phyloP scores from a whole-genome alignment of 2,329 filamentous ascomycete species.

The Fusarium neocosmosporiellum region DNA sequence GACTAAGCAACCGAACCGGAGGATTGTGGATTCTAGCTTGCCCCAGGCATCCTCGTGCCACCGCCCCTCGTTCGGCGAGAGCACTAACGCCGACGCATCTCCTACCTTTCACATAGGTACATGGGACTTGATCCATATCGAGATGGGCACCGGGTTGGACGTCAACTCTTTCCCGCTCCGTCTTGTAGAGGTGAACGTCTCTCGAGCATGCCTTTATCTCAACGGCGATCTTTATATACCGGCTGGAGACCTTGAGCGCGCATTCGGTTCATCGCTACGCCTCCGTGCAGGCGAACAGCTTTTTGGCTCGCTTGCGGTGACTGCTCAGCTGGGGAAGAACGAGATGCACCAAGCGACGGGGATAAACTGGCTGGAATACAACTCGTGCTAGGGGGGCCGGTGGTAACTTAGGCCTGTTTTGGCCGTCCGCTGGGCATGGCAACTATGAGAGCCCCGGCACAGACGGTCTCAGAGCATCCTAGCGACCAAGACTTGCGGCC shows the following conservation, averaged over 20 bases:
- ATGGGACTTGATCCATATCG: too few species aligned
- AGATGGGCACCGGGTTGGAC: too few species aligned
- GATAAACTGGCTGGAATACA: conserved; percentile 4
- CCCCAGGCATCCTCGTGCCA: background rate
- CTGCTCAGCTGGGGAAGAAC: background rate
- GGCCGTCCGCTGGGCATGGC: background rate
- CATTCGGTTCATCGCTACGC: conserved; percentile 1
- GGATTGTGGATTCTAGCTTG: background rate
- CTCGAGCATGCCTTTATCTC: background rate
- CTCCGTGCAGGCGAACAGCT: background rate
- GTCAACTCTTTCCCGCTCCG: background rate
- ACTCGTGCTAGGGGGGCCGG: background rate
- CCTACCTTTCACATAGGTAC: too few species aligned
- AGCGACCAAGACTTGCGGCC: background rate
- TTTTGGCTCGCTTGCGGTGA: background rate
- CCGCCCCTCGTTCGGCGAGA: background rate
- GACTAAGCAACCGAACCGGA: background rate
- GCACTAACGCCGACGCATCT: too few species aligned
- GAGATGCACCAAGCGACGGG: conserved; percentile 2
- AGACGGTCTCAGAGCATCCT: background rate
- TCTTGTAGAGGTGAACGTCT: background rate
- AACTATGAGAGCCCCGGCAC: too few species aligned
- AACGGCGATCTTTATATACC: background rate
- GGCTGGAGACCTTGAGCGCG: background rate
- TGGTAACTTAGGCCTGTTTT: background rate